These are phyloP conservation scores for Globisporangium splendens DNA, from an alignment of 352 stramenopile genomes.

Conservation along the genomic window DNA sequence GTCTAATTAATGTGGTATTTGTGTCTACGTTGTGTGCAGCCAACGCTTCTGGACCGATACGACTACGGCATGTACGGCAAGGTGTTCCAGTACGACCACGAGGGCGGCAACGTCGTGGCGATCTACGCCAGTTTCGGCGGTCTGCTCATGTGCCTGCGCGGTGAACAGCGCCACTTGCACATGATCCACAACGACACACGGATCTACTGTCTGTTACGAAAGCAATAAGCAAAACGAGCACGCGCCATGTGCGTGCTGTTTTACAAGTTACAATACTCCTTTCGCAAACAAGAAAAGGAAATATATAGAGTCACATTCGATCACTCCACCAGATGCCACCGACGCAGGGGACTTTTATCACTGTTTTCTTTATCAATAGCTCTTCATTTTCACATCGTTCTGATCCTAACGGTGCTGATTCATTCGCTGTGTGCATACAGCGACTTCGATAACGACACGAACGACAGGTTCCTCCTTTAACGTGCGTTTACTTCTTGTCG, in stretches of 20 bases:
- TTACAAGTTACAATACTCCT: not conserved
- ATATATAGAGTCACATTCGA: constrained; percentile 16
- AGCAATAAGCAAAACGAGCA: constrained; percentile 53
- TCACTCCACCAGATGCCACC: constrained; percentile 1
- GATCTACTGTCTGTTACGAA: constrained; percentile 92
- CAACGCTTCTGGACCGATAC: constrained; percentile 95
- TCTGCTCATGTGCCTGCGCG: constrained; percentile 96
- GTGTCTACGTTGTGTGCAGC: constrained; percentile 18
- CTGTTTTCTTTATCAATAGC: not conserved
- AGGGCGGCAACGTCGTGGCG: constrained; percentile 91
- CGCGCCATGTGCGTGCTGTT: not conserved
- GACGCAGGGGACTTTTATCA: not conserved
- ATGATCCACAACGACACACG: constrained; percentile 96
- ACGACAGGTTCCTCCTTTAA: too few species aligned
- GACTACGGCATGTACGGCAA: constrained; percentile 99
- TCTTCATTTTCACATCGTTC: not conserved
- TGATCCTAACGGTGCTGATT: too few species aligned
- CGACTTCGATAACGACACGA: too few species aligned
- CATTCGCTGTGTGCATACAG: too few species aligned
- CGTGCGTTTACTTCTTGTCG: constrained; percentile 11
- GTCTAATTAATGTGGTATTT: too few species aligned
- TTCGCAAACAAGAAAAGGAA: not conserved
- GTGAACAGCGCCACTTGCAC: constrained; percentile 95
- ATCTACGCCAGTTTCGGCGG: constrained; percentile 97
- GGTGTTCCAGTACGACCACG: constrained; percentile 96